Conservation (phyloP, 441 rosid genomes). For the Pelargonium australe region DNA sequence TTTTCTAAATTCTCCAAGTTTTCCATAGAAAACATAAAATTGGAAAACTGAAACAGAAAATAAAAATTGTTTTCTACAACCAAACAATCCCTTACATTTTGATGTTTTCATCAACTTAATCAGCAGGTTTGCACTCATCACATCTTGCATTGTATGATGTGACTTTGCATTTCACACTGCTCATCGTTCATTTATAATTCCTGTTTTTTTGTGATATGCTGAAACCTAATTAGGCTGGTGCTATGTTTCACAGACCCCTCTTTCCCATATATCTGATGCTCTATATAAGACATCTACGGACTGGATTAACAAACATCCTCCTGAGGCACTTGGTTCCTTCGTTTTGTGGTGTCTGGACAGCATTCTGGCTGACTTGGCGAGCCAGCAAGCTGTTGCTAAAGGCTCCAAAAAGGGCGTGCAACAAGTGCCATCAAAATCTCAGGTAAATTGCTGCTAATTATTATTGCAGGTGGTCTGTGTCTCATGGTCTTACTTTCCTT, state of each 20-base stretch:
- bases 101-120: neutral
- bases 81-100: too few species aligned
- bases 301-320: conserved; percentile 18
- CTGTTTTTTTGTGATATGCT: neutral
- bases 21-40: too few species aligned
- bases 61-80: too few species aligned
- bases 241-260: conserved; percentile 8
- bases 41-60: too few species aligned
- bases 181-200: neutral
- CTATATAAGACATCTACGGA: conserved; percentile 11
- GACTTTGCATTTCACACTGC: neutral
- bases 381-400: conserved; percentile 12
- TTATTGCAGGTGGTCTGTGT: too few species aligned
- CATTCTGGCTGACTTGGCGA: conserved; percentile 19
- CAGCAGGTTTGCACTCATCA: neutral
- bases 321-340: conserved; percentile 18
- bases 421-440: neutral
- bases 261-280: conserved; percentile 17
- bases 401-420: neutral
- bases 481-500: too few species aligned
- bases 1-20: too few species aligned
- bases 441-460: neutral
- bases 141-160: neutral
- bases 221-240: neutral
- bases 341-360: conserved; percentile 20